Evolutionary conservation across 1,284 basidiomycete genomes (phyloP), one percentile per base, ranked within the genome.

Genomic region (Cutaneotrichosporon cutaneum): DNA sequence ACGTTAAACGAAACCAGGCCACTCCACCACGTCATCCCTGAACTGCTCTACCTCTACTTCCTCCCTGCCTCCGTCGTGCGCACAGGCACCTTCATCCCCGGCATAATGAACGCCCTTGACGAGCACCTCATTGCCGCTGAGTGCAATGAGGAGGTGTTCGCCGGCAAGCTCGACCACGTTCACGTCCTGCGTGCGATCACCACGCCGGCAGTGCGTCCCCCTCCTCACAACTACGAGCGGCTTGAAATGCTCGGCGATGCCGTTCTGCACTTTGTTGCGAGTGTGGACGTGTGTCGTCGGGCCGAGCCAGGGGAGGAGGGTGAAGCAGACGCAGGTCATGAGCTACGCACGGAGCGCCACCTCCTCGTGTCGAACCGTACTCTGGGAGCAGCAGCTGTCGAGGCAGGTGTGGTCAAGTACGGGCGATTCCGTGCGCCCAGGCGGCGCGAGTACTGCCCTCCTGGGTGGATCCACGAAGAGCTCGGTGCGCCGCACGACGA

Each of bases 241-340:
- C 65, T 77, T 11, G 76, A 77, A 59, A 67, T 74, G n/a, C 65
- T 77, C 9, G 76, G 76, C 52, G 76, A 77, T 54, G 70, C 70
- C 9, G 52, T 77, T 4, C 68, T 77, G 48, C 73, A 75, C 44
- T 66, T 76, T 9, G 33, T 72, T 1, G 57, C 61, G 1, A 72
- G 70, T 5, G 27, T 70, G 7, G 65, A 70, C 30, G 57, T 69
- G 2, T 73, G 68, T 48, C 27, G 21, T 56, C 35, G 50, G 16
- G 42, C 18, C 32, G 52, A 56, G 48, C 61, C 27, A 16, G 64
- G 66, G 9, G 64, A 64, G 16, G 30, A 59, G 14, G 62, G 52
- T 26, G 52, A 54, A 26, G 33, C 52, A 35, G 52, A 26, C 8
- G 52, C 11, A 1, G 18, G 21, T 18, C 22, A 18, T 14, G 52